Evolutionary conservation across 768 basidiomycete genomes (phyloP).

Genomic region (Pleurotus cornucopiae): DNA sequence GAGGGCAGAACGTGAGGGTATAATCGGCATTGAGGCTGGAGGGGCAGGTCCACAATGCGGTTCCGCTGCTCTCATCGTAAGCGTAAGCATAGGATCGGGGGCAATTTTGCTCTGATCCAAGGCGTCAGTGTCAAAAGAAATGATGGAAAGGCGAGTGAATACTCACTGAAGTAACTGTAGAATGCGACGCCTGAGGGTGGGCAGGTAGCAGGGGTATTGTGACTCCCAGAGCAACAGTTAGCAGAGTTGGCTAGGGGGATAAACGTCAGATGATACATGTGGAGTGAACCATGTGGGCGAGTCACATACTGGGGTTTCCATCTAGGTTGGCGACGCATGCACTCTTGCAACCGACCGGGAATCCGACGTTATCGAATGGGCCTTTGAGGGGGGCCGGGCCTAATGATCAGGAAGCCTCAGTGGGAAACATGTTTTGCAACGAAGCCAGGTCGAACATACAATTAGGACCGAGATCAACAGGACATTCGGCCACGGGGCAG

Average conservation of each 20-base stretch:
- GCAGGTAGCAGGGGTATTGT: conserved; percentile 14
- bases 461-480: conserved; percentile 56
- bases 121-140: neutral
- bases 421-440: neutral
- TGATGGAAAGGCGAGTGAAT: neutral
- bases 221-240: conserved; percentile 60
- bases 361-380: conserved; percentile 49
- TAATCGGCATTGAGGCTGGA: conserved; percentile 23
- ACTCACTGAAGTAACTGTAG: conserved; percentile 17
- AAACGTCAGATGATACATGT: neutral
- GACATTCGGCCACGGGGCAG: conserved; percentile 53
- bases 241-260: conserved; percentile 42
- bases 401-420: conserved; percentile 13
- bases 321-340: conserved; percentile 46
- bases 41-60: conserved; percentile 41
- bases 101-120: conserved; percentile 22
- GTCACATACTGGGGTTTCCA: conserved; percentile 32
- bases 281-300: neutral
- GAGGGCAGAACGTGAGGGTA: conserved; percentile 26
- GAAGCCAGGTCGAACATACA: conserved; percentile 29
- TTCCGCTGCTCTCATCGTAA: conserved; percentile 41
- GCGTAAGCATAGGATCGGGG: conserved; percentile 41
- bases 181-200: conserved; percentile 14
- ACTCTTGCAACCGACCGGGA: conserved; percentile 56
- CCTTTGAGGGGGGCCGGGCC: conserved; percentile 50